Evolutionary conservation across 306 rosid species (phyloP), one percentile per base, ranked within the genome.

Genomic region (barrel medic (Medicago truncatula)): DNA sequence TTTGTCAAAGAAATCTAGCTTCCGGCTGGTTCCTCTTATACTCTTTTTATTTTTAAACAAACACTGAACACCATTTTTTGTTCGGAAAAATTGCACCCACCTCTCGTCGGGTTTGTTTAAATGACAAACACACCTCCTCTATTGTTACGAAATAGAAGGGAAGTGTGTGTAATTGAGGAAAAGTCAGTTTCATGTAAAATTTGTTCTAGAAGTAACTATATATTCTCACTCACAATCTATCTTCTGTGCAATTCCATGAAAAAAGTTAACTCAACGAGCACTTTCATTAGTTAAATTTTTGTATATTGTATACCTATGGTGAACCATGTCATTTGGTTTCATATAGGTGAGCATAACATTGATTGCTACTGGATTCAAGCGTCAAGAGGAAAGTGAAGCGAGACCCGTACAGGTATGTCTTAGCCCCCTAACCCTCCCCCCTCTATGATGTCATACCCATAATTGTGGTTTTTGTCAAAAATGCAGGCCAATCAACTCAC

Each of bases 281-380:
- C 20, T 17, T 66, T 66, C 71, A 8, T 18, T 20, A 66, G 38
- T 41, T 41, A 23, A 65, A 67, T 75, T 17, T 76, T 73, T 50
- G 21, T 61, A 13, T 75, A 64, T 17, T 40, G 8, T 64, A 68
- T 70, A 39, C 60, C n/a, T 0, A 40, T 61, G 65, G 9, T 39
- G 25, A 68, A 67, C 70, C 21, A 6, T 75, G 53, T 75, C 72
- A 12, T 50, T 77, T 81, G 80, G 66, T 77, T 74, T 81, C 60
- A 34, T 81, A 69, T 86, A 95, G 99, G 97, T 95, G 34, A 95
- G 99, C 80, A 95, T 95, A 71, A 95, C 99, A 65, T 83, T 95
- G 25, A 95, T 95, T 82, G 99, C 99, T 13, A 95, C 99, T 36
- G 99, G 99, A 80, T 92, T 95, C 89, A 95, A 92, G 93, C 97